Evolutionary conservation across 139 green algal genomes (phyloP).

Genomic region (Chloropicon primus): DNA sequence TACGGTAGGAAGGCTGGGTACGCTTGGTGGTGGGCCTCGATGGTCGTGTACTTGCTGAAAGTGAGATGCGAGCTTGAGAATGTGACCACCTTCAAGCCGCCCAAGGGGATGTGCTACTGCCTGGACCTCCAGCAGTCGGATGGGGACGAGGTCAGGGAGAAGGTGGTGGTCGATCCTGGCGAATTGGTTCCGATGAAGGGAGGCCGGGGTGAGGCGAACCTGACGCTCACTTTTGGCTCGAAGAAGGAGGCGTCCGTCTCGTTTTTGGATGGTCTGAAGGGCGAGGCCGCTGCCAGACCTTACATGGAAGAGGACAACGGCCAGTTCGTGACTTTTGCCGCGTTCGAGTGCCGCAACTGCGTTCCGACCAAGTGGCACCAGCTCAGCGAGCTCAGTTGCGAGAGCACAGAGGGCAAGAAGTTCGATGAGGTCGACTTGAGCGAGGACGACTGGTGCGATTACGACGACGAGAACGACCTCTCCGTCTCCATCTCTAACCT

Average conservation of each 20-base stretch:
- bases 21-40: not conserved
- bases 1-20: too few species aligned
- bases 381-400: not conserved
- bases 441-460: not conserved
- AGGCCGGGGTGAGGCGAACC: not conserved
- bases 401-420: not conserved
- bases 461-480: not conserved
- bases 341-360: not conserved
- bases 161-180: not conserved
- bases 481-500: not conserved
- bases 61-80: not conserved
- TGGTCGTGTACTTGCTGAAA: not conserved
- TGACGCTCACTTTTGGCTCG: not conserved
- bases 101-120: not conserved
- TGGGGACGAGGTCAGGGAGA: not conserved
- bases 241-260: not conserved
- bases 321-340: not conserved
- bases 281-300: not conserved
- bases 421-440: not conserved
- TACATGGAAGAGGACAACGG: not conserved
- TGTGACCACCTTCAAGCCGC: not conserved
- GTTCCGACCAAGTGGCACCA: not conserved
- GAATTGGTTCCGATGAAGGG: not conserved
- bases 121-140: not conserved
- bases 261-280: not conserved